phyloP scores from a whole-genome alignment of 495 filamentous ascomycete genomes.

The Lasiosphaeria hispida region DNA sequence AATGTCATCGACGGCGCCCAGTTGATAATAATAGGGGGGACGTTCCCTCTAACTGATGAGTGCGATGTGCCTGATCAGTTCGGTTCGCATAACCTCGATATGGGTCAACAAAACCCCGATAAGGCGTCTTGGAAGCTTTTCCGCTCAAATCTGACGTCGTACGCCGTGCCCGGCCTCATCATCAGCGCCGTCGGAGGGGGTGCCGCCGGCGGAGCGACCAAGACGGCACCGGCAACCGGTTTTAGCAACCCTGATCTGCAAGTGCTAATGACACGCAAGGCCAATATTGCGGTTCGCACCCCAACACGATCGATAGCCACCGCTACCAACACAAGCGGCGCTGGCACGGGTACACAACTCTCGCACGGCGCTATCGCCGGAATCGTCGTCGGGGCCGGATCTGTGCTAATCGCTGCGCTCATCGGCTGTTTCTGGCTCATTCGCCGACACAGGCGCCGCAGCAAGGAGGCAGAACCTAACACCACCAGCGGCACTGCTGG shows the following conservation, averaged over 20 bases:
- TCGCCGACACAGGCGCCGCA: constrained; percentile 11
- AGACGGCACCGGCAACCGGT: constrained; percentile 55
- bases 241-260: constrained; percentile 30
- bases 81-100: constrained; percentile 61
- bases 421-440: constrained; percentile 12
- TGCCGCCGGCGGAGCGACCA: constrained; percentile 60
- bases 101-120: constrained; percentile 43
- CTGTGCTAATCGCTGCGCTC: constrained; percentile 9
- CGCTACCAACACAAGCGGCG: neutral
- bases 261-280: constrained; percentile 29
- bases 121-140: constrained; percentile 28
- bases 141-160: constrained; percentile 41
- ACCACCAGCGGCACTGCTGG: too few species aligned
- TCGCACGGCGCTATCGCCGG: constrained; percentile 31
- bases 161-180: constrained; percentile 59
- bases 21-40: constrained; percentile 72
- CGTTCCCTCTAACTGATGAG: constrained; percentile 57
- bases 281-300: constrained; percentile 23
- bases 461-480: neutral
- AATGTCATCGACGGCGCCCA: constrained; percentile 52
- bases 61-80: constrained; percentile 60
- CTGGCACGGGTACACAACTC: neutral
- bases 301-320: constrained; percentile 22
- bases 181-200: constrained; percentile 61
- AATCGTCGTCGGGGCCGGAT: constrained; percentile 23